Percentiles rank a stretch among this genome's conserved stretches.
Conservation (phyloP, 1,284 basidiomycete species). For the Naganishia albida region DNA sequence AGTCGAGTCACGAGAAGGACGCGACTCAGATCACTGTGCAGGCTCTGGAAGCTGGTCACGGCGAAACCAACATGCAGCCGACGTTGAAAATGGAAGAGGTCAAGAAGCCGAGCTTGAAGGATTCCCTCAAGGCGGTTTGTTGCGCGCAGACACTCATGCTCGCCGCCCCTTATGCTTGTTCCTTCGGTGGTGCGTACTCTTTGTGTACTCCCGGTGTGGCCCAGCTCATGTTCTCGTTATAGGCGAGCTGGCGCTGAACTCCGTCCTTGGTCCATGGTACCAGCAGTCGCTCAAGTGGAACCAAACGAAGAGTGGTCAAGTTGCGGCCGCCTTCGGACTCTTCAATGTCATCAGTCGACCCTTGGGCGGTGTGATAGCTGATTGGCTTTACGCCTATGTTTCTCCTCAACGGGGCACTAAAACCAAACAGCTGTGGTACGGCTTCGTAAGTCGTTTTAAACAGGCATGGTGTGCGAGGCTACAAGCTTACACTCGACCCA, state of each 20-base stretch:
- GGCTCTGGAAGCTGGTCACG: conserved; percentile 13
- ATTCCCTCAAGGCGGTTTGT: conserved; percentile 23
- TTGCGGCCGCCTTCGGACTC: conserved; percentile 42
- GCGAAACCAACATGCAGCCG: not conserved
- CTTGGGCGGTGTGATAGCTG: conserved; percentile 60
- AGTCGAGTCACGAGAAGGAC: conserved; percentile 12
- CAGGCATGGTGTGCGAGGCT: not conserved
- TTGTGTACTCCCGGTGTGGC: conserved; percentile 54
- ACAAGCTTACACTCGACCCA: not conserved
- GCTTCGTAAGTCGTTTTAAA: conserved; percentile 20
- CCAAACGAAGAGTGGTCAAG: conserved; percentile 62
- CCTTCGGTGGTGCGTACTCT: conserved; percentile 54
- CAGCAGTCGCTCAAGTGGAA: conserved; percentile 56
- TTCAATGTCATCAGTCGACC: conserved; percentile 61
- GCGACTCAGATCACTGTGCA: conserved; percentile 10
- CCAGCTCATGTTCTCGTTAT: conserved; percentile 40
- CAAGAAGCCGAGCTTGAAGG: conserved; percentile 27
- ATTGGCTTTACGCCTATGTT: conserved; percentile 55
- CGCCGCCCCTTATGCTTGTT: conserved; percentile 61
- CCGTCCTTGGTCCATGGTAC: conserved; percentile 60
- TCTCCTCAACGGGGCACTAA: conserved; percentile 25
- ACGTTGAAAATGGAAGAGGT: conserved; percentile 18
- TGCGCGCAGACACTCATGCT: conserved; percentile 54
- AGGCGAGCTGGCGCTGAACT: conserved; percentile 64
- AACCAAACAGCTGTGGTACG: conserved; percentile 29